These are phyloP conservation scores for Diplodia intermedia DNA, from an alignment of 2,329 filamentous ascomycete species.

Conservation along the genomic window DNA sequence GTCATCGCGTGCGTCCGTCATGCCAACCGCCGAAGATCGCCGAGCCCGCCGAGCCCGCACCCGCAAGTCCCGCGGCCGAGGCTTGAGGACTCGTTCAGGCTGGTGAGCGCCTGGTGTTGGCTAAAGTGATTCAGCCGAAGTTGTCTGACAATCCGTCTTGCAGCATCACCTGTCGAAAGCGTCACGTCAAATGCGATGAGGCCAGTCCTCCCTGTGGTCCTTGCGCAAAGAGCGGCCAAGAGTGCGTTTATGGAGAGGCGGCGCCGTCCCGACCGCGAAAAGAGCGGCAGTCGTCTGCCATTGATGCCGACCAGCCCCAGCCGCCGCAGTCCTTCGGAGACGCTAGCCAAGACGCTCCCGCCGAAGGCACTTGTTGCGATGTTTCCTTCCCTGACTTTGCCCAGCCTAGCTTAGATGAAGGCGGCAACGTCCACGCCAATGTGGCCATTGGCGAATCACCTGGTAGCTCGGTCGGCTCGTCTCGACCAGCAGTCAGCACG, in stretches of 20 bases:
- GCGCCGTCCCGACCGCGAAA: not conserved
- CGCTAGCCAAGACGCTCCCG: not conserved
- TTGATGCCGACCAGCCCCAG: not conserved
- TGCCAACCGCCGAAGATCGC: constrained; percentile 9
- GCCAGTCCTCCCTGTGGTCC: constrained; percentile 52
- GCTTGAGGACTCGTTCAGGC: constrained; percentile 54
- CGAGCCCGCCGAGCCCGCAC: constrained; percentile 15
- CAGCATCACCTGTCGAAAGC: constrained; percentile 55
- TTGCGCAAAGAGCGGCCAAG: constrained; percentile 53
- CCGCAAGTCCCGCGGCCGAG: constrained; percentile 52
- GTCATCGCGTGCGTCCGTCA: not conserved
- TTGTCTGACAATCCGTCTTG: not conserved
- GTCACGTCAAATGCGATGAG: constrained; percentile 61
- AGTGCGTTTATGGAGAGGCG: constrained; percentile 47
- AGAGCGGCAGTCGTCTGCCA: not conserved
- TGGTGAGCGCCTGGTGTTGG: constrained; percentile 41
- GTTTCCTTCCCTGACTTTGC: not conserved
- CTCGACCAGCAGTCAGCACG: constrained; percentile 13
- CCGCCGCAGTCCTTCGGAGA: not conserved
- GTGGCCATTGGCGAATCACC: constrained; percentile 17
- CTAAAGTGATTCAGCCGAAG: not conserved
- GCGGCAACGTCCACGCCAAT: not conserved
- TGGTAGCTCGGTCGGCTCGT: constrained; percentile 12
- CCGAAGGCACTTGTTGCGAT: not conserved
- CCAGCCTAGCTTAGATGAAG: not conserved